phyloP scores from a whole-genome alignment of 208 protist genomes.

The Herpetomonas tarakana region DNA sequence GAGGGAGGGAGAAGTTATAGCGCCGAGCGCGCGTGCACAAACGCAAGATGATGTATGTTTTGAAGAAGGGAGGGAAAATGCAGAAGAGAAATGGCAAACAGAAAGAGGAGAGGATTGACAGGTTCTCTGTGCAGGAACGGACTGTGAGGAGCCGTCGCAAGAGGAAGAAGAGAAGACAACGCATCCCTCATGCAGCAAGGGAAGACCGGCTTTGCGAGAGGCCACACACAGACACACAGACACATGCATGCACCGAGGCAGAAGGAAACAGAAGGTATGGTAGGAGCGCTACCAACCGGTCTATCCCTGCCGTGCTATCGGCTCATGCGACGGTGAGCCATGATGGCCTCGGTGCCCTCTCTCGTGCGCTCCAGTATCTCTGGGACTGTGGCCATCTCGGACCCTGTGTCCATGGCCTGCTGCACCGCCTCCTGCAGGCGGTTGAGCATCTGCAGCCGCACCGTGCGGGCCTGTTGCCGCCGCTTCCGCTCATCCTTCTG shows the following conservation, averaged over 20 bases:
- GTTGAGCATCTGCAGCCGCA: constrained; percentile 30
- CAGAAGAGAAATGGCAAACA: no score
- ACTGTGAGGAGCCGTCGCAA: no score
- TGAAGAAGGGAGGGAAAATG: no score
- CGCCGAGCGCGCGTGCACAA: no score
- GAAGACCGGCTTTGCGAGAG: constrained; percentile 1
- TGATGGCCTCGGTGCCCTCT: constrained; percentile 10
- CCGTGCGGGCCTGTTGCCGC: constrained; percentile 24
- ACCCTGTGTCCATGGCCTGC: constrained; percentile 23
- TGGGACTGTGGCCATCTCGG: constrained; percentile 10
- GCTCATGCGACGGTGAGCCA: constrained; percentile 4
- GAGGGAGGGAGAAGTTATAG: no score
- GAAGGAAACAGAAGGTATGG: not conserved
- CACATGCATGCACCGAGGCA: not conserved
- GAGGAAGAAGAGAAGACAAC: constrained; percentile 1
- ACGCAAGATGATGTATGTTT: no score
- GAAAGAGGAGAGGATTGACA: no score
- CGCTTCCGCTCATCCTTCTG: constrained; percentile 40
- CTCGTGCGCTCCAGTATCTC: constrained; percentile 15
- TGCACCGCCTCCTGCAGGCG: constrained; percentile 36
- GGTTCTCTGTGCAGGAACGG: no score
- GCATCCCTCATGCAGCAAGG: not conserved
- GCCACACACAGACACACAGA: not conserved
- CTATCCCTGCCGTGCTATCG: not conserved
- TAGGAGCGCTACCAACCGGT: not conserved